Percentiles rank a stretch among this genome's conserved stretches.
These are phyloP conservation scores for Puccinia coronata DNA, from an alignment of 1,284 basidiomycete genomes.

Conservation along the genomic window DNA sequence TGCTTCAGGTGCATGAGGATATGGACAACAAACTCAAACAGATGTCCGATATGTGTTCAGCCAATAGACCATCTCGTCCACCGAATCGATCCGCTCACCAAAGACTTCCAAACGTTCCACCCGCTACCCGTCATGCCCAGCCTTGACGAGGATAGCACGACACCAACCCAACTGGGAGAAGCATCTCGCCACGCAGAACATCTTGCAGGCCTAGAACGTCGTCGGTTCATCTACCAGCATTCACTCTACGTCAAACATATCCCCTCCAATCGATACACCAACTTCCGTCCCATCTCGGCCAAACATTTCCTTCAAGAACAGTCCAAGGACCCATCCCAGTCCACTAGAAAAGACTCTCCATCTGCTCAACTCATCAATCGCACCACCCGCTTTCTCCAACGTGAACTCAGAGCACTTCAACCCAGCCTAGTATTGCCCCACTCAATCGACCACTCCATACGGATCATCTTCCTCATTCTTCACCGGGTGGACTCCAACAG, in stretches of 20 bases:
- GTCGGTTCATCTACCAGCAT: conserved; percentile 34
- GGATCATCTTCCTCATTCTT: conserved; percentile 26
- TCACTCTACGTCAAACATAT: conserved; percentile 42
- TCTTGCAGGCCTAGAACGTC: conserved; percentile 16
- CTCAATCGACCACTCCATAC: conserved; percentile 21
- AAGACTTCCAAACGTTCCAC: conserved; percentile 22
- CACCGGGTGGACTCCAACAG: conserved; percentile 28
- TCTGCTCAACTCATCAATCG: conserved; percentile 3
- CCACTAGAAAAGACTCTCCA: neutral
- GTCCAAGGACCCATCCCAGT: neutral
- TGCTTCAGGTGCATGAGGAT: conserved; percentile 28
- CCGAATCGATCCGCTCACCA: neutral
- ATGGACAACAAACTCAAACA: conserved; percentile 9
- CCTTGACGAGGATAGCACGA: neutral
- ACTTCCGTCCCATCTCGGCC: conserved; percentile 17
- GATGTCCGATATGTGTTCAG: conserved; percentile 25
- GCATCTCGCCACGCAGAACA: no score
- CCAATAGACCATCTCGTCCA: conserved; percentile 30
- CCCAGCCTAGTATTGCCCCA: neutral
- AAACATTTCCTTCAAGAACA: neutral
- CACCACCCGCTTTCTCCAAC: conserved; percentile 19
- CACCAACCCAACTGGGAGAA: no score
- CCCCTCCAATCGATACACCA: conserved; percentile 23
- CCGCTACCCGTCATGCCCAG: conserved; percentile 28
- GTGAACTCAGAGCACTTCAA: conserved; percentile 20